A percentile compares a stretch with the other conserved stretches of the same genome.
Evolutionary conservation across 2,329 filamentous ascomycete species (phyloP).

Genomic region (Fusarium continuum): DNA sequence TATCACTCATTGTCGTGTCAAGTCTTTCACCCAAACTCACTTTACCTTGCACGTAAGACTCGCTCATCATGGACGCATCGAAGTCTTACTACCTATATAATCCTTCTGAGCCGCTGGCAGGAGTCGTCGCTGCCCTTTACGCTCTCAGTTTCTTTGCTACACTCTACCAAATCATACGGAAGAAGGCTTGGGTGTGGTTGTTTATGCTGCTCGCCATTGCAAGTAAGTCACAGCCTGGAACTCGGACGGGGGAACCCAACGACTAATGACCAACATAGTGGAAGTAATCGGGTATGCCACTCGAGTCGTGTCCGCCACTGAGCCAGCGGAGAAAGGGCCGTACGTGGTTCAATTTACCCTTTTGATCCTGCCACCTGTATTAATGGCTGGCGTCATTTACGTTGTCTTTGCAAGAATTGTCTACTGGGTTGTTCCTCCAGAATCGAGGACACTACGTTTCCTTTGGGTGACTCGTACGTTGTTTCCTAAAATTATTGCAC

Average conservation of each 20-base stretch:
- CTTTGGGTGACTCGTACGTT: constrained; percentile 38
- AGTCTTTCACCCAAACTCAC: neutral
- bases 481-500: too few species aligned
- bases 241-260: fast-evolving
- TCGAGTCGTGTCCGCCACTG: constrained; percentile 23
- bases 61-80: constrained; percentile 2
- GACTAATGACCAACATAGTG: constrained; percentile 7
- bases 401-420: constrained; percentile 38
- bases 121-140: constrained; percentile 31
- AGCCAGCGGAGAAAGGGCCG: constrained; percentile 21
- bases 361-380: constrained; percentile 33
- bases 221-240: neutral
- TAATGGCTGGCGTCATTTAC: constrained; percentile 43
- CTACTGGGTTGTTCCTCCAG: constrained; percentile 36
- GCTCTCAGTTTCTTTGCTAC: constrained; percentile 27
- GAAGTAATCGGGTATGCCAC: constrained; percentile 30
- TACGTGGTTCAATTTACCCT: constrained; percentile 38
- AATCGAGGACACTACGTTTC: constrained; percentile 27
- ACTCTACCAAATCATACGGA: constrained; percentile 28
- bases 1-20: neutral
- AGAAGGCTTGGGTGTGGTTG: constrained; percentile 34
- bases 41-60: neutral
- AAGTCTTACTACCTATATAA: constrained; percentile 31
- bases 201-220: constrained; percentile 31
- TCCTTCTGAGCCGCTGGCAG: constrained; percentile 29